phyloP scores from a whole-genome alignment of 75 land plant species.

The Cunninghamia lanceolata region DNA sequence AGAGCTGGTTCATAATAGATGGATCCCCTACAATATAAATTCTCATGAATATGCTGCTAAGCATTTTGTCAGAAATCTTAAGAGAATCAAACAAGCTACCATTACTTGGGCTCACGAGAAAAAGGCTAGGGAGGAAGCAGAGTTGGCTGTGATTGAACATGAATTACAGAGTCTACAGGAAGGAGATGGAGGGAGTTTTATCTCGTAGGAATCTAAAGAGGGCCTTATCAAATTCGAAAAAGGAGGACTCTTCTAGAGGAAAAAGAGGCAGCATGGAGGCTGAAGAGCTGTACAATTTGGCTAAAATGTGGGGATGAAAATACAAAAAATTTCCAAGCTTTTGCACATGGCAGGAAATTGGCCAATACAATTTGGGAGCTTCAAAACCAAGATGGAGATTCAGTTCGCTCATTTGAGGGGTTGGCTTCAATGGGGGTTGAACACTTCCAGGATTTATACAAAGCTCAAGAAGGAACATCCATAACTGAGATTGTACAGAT shows the following conservation, averaged over 20 bases:
- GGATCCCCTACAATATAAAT: not conserved
- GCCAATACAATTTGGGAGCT: too few species aligned
- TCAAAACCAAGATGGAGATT: too few species aligned
- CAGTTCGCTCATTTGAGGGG: too few species aligned
- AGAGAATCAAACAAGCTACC: too few species aligned
- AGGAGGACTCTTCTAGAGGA: not conserved
- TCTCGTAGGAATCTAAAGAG: not conserved
- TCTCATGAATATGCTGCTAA: not conserved
- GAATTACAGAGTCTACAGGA: not conserved
- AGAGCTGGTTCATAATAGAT: not conserved
- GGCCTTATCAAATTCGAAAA: not conserved
- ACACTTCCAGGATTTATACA: not conserved
- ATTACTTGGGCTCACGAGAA: too few species aligned
- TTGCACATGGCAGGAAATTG: too few species aligned
- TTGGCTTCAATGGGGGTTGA: too few species aligned
- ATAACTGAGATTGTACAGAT: not conserved
- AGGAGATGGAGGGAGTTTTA: not conserved
- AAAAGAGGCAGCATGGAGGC: not conserved
- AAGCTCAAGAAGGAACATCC: not conserved
- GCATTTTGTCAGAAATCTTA: too few species aligned
- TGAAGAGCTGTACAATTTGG: too few species aligned
- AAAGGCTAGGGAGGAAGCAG: too few species aligned
- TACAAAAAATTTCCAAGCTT: not conserved
- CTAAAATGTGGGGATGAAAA: not conserved
- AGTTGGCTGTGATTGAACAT: not conserved